Percentiles rank a stretch among this genome's conserved stretches.
phyloP scores from a whole-genome alignment of 305 asterid genomes.

The Solanum hybrid region DNA sequence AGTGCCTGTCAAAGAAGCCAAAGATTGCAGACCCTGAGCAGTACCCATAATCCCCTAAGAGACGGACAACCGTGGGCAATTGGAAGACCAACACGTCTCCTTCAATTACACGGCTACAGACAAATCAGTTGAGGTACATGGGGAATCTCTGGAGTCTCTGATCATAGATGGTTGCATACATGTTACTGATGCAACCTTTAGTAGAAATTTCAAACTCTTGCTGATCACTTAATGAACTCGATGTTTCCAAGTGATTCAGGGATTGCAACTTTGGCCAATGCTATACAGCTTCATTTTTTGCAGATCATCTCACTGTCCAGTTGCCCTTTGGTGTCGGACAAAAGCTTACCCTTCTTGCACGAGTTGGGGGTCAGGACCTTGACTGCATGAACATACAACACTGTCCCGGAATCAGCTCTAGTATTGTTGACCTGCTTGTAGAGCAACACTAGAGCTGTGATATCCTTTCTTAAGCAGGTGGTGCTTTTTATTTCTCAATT shows the following conservation, averaged over 20 bases:
- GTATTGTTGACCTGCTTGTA: no score
- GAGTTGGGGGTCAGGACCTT: no score
- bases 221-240: no score
- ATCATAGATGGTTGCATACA: background rate
- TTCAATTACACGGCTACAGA: background rate
- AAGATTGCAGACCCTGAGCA: slow-evolving; percentile 45
- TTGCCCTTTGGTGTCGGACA: background rate
- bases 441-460: no score
- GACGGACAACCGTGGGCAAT: slow-evolving; percentile 80
- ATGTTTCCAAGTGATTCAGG: no score
- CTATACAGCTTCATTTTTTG: background rate
- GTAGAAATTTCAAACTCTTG: background rate
- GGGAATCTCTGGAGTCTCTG: background rate
- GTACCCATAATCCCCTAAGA: slow-evolving; percentile 70
- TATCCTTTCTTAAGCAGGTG: no score
- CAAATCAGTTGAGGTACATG: background rate
- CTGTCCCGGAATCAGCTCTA: no score
- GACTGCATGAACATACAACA: no score
- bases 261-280: background rate
- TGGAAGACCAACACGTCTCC: background rate
- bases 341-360: background rate
- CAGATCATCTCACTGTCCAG: background rate
- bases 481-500: accelerated
- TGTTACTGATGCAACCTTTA: background rate
- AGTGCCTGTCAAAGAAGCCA: slow-evolving; percentile 7